Base-by-base conservation (phyloP, 139 green algal genomes). In the Spirogloea muscicola region DNA sequence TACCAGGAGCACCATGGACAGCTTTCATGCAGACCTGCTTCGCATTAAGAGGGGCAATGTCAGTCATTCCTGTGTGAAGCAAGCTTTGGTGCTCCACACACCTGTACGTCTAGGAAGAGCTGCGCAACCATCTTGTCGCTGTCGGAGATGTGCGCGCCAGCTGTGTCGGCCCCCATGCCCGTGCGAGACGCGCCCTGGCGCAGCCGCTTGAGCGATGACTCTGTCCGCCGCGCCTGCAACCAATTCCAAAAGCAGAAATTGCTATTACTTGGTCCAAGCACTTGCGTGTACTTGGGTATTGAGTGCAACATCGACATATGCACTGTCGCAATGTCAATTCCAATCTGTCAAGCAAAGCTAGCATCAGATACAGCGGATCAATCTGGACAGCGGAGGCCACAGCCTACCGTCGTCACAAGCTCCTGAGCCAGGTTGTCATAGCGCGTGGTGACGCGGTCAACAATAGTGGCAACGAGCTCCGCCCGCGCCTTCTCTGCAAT, bases 81-180 rank as follows among this genome's bases (percentile, higher is more conserved):
- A 10, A 73, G 31, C 41, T 38, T n/a, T n/a, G n/a, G n/a, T n/a
- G n/a, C n/a, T n/a, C n/a, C n/a, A n/a, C 37, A 10, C 38, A 76
- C 71, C 49, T 81, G 61, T 7, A 81, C 79, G 58, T 85, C 82
- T 1, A 86, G 51, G 31, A 79, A 44, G 21, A 87, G 49, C 61
- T 87, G 82, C 2, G 86, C 67, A 0, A 75, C 84, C 66, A 97
- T 93, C 82, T 97, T 95, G 60, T 97, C 92, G 4, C 85, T 90
- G 82, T 96, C 92, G 1, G 86, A 89, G 75, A 93, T 80, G 39
- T 37, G 67, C 1, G 42, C 59, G 4, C 18, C 71, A 13, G 58
- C 76, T 49, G 77, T 46, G n/a, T 63, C 16, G 25, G 49, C 49
- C 43, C 43, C 63, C 79, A 82, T 33, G 64, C 80, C 1, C 79